A percentile compares a stretch with the other conserved stretches of the same genome.
These are phyloP conservation scores for Stropharia rugosoannulata DNA, from an alignment of 768 basidiomycete species.

Conservation along the genomic window DNA sequence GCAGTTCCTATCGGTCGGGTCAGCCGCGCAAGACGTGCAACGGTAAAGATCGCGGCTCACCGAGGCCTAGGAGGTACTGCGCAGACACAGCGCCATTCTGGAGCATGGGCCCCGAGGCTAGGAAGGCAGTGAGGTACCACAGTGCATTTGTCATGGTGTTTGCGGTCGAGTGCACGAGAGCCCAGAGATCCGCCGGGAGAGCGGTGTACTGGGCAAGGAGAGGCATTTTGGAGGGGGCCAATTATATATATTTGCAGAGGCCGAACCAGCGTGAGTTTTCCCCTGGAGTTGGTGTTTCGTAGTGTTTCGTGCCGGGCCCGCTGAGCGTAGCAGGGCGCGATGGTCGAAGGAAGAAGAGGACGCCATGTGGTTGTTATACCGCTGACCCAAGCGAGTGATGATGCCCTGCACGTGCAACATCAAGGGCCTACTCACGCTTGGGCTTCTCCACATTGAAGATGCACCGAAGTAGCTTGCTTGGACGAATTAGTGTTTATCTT, in stretches of 20 bases:
- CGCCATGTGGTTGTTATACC: too few relatives aligned
- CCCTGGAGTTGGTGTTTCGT: too few relatives aligned
- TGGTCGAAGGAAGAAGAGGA: too few relatives aligned
- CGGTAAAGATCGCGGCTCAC: conserved; percentile 43
- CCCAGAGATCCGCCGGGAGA: conserved; percentile 37
- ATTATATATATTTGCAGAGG: conserved; percentile 3
- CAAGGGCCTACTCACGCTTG: too few relatives aligned
- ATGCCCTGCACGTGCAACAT: too few relatives aligned
- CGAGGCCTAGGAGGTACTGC: conserved; percentile 59
- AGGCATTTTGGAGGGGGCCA: conserved; percentile 24
- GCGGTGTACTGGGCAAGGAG: conserved; percentile 31
- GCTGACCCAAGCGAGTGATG: too few relatives aligned
- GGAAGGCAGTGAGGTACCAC: conserved; percentile 44
- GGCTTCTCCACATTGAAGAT: too few relatives aligned
- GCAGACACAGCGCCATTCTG: conserved; percentile 29
- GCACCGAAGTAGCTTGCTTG: too few relatives aligned
- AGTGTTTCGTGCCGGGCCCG: too few relatives aligned
- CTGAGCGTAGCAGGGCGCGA: too few relatives aligned
- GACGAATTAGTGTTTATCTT: too few relatives aligned
- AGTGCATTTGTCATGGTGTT: conserved; percentile 37
- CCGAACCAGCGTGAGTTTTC: too few relatives aligned
- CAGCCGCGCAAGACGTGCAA: neutral
- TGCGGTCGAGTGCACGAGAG: conserved; percentile 32
- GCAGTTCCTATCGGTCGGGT: conserved; percentile 48
- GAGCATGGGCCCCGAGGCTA: conserved; percentile 32